Evolutionary conservation across 176 grass and related monocot genomes (phyloP), one percentile per base, ranked within the genome.

Genomic region (Musa itinerans): DNA sequence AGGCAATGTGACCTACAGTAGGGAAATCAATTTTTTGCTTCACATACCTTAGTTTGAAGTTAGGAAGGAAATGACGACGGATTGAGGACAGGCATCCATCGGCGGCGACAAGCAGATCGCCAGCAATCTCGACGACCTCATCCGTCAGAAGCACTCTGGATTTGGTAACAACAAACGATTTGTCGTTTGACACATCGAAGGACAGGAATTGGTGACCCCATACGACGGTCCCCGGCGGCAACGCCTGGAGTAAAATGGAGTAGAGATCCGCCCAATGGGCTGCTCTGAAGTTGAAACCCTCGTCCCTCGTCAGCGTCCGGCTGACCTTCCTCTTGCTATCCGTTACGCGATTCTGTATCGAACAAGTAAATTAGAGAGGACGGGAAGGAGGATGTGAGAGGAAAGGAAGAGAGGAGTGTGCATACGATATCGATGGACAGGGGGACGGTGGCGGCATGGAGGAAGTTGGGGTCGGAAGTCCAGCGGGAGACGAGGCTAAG

Each of bases 261-360:
- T 93, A 86, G 34, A 98, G 82, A 73, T 98, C 90, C 14, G 84
- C 76, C 95, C 90, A 98, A 80, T 91, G 95, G 50, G 81, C 86
- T 61, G 90, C 86, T 64, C 84, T 78, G 83, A 93, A 93, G 21
- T 81, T 65, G 78, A 93, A 89, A 52, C 53, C 68, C 1, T 80
- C 88, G 66, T 98, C 94, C 72, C 84, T 91, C 59, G 88, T 87
- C 83, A 98, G 71, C 53, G 75, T 85, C 83, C 85, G 70, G 71
- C 50, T 69, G 10, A 34, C 87, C 86, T 93, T 98, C 72, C 55
- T 86, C 74, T 75, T 82, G 68, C 86, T 77, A 68, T 99, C 84
- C 26, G 86, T 94, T 8, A 58, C 80, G 75, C 69, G 84, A 66
- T 94, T 98, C 95, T 98, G 84, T 2, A 69, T 6, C 58, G 25